These are phyloP conservation scores for Trichoderma citrinoviride DNA, from an alignment of 2,329 filamentous ascomycete species.

Conservation along the genomic window DNA sequence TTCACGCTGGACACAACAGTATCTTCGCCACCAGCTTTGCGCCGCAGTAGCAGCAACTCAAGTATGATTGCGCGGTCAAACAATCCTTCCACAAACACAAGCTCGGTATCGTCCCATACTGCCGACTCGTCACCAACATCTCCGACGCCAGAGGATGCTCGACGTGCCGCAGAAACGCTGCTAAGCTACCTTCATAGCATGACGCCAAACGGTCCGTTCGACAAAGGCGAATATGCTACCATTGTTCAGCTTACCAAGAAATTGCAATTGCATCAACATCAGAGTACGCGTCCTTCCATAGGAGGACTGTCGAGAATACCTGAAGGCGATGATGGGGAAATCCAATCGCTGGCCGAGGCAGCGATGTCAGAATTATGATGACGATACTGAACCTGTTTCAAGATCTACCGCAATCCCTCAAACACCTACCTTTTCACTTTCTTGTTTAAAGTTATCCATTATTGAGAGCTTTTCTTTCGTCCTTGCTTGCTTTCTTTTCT, in stretches of 20 bases:
- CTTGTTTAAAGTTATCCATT: constrained; percentile 7
- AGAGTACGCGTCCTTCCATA: constrained; percentile 37
- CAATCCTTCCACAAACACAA: constrained; percentile 25
- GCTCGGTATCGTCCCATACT: constrained; percentile 27
- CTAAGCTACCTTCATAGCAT: constrained; percentile 77
- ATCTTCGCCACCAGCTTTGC: constrained; percentile 37
- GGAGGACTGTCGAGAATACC: constrained; percentile 55
- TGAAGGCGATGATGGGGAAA: constrained; percentile 57
- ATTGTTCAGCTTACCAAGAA: constrained; percentile 85
- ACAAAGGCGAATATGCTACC: constrained; percentile 72
- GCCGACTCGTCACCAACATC: constrained; percentile 60
- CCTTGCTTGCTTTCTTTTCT: no score
- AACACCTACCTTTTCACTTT: background rate
- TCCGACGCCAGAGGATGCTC: constrained; percentile 81
- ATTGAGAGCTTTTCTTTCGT: background rate
- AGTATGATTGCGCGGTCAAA: constrained; percentile 34
- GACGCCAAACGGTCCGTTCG: constrained; percentile 62
- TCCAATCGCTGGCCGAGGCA: constrained; percentile 33
- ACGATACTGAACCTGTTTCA: background rate
- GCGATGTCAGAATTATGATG: constrained; percentile 34
- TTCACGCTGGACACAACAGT: constrained; percentile 48
- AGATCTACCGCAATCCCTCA: background rate
- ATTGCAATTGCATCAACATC: constrained; percentile 64
- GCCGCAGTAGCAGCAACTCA: constrained; percentile 37
- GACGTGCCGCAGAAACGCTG: constrained; percentile 75